Conservation (phyloP, 169 alveolate genomes). For the Plasmodium fragile region DNA sequence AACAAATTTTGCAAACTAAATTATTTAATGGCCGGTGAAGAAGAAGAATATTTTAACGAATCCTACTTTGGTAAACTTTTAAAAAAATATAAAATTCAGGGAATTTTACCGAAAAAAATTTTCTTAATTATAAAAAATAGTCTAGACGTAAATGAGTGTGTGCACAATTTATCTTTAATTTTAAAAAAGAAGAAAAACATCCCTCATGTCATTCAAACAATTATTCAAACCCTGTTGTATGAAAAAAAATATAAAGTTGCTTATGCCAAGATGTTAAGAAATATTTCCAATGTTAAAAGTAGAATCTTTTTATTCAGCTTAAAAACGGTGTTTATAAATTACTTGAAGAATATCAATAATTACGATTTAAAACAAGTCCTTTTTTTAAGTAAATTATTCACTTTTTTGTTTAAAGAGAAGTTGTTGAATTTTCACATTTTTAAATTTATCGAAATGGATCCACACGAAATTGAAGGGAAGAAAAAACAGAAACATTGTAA, state of each 20-base stretch:
- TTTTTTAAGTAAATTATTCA: constrained; percentile 51
- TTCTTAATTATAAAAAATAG: constrained; percentile 59
- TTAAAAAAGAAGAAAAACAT: constrained; percentile 68
- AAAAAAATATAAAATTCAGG: constrained; percentile 66
- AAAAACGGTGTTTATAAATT: constrained; percentile 72
- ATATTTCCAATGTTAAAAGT: constrained; percentile 40
- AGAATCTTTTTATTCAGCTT: constrained; percentile 63
- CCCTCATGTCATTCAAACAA: constrained; percentile 67
- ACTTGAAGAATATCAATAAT: constrained; percentile 59
- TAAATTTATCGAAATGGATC: constrained; percentile 40
- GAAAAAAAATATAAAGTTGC: constrained; percentile 64
- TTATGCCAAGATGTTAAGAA: constrained; percentile 35
- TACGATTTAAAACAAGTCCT: constrained; percentile 50
- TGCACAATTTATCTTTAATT: constrained; percentile 38
- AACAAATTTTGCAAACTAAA: constrained; percentile 31
- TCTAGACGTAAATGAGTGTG: constrained; percentile 70
- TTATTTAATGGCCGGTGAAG: constrained; percentile 16
- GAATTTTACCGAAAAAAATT: constrained; percentile 66
- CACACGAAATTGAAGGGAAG: neutral
- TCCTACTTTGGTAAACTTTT: constrained; percentile 20
- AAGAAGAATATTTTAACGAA: constrained; percentile 34
- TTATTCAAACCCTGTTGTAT: constrained; percentile 58
- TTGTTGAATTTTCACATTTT: constrained; percentile 50
- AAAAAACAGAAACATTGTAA: constrained; percentile 14
- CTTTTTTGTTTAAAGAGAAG: constrained; percentile 44